These are phyloP conservation scores for Eutrema yunnanense DNA, from an alignment of 345 rosid species.

Conservation along the genomic window DNA sequence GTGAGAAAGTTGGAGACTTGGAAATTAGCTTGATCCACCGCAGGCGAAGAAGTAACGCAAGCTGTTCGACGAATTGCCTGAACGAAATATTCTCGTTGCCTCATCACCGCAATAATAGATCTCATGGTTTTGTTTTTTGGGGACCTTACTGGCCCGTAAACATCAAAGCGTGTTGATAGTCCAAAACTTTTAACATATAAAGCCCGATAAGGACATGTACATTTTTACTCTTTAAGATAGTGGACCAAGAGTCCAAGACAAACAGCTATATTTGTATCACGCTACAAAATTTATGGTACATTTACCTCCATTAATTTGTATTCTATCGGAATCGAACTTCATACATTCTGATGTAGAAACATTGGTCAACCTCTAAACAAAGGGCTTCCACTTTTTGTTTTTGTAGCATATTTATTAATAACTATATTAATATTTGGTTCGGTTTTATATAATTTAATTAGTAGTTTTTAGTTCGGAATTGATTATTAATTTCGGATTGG, in stretches of 20 bases:
- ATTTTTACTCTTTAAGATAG: no score
- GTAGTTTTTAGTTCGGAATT: background rate
- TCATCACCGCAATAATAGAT: constrained; percentile 6
- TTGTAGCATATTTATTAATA: no score
- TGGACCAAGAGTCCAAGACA: no score
- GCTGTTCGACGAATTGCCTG: constrained; percentile 54
- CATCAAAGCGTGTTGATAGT: background rate
- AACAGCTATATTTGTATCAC: no score
- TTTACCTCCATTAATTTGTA: no score
- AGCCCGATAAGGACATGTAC: background rate
- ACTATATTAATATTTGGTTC: no score
- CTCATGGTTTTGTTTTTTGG: constrained; percentile 1
- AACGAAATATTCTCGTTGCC: constrained; percentile 31
- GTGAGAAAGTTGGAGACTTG: constrained; percentile 30
- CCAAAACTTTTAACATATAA: background rate
- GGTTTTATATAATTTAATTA: no score
- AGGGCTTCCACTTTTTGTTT: no score
- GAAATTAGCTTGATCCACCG: background rate
- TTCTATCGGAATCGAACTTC: no score
- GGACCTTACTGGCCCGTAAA: constrained; percentile 5
- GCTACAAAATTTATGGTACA: no score
- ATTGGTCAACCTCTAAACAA: no score
- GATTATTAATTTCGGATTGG: background rate
- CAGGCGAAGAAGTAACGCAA: constrained; percentile 2
- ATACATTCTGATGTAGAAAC: no score